These are phyloP conservation scores for Croton setiger DNA, from an alignment of 441 rosid species.

Conservation along the genomic window DNA sequence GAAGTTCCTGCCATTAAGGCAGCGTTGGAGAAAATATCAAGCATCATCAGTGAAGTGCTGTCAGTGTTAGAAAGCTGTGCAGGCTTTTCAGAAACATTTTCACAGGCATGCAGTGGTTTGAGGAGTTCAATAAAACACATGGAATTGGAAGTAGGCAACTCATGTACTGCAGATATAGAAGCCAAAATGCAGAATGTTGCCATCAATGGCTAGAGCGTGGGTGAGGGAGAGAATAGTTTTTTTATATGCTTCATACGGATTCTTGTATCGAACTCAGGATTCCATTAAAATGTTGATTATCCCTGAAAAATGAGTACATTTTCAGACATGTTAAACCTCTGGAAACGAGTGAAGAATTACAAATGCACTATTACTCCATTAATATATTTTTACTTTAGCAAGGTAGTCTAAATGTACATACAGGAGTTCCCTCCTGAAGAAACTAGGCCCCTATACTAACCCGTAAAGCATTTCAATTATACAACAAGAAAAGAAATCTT, in stretches of 20 bases:
- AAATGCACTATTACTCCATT: background rate
- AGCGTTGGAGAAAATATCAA: conserved; percentile 38
- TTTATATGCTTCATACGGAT: too few relatives aligned
- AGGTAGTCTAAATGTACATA: background rate
- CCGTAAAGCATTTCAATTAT: background rate
- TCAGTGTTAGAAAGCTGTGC: conserved; percentile 41
- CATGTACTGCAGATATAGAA: conserved; percentile 34
- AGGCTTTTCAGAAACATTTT: conserved; percentile 44
- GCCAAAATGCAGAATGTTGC: conserved; percentile 47
- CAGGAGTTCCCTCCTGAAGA: background rate
- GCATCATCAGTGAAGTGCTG: conserved; percentile 32
- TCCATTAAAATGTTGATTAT: background rate
- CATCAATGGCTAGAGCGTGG: conserved; percentile 35
- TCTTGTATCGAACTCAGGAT: too few relatives aligned
- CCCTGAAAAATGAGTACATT: background rate
- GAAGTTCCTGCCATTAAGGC: conserved; percentile 50
- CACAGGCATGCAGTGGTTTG: conserved; percentile 44
- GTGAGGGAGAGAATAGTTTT: background rate
- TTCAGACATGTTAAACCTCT: background rate
- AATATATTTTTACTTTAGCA: background rate
- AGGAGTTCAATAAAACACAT: conserved; percentile 42
- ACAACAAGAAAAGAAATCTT: background rate
- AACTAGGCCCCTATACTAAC: background rate
- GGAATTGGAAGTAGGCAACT: conserved; percentile 38
- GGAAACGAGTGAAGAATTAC: background rate